Base-by-base conservation (phyloP, 73 alveolate genomes). In the Paraurostyla sp. region DNA sequence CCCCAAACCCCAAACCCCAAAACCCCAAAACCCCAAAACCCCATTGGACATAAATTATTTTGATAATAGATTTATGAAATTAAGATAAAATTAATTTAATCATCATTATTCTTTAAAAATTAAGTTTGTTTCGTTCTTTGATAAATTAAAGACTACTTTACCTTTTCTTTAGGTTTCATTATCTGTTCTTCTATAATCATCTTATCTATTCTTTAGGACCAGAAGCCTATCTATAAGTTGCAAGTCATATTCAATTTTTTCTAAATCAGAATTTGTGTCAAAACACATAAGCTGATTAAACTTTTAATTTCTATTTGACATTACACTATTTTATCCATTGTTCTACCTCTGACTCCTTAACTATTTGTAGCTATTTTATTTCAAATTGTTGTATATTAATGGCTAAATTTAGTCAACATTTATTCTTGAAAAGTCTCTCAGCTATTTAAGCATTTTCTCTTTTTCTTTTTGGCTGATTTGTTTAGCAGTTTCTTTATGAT, bases 71-170 rank as follows among this genome's bases (percentile, higher is more conserved):
- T n/a, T n/a, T n/a, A n/a, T n/a, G n/a, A n/a, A n/a, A n/a, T n/a
- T n/a, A n/a, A n/a, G n/a, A n/a, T n/a, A 18, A 52, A 52, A 13
- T 13, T 52, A 52, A 6, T n/a, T 6, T 18, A 52, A 52, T 52
- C 69, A 52, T n/a, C n/a, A 59, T 25, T 6, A 16, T 40, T 65
- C 82, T 9, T 40, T 38, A 65, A 38, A 65, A 38, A 65, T 65
- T 11, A 65, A 16, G 23, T 65, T 65, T 13, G 82, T 65, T 40
- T 65, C 82, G 25, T 65, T 65, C 58, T 22, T 65, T 36, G 82
- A 65, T 38, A 65, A 38, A 40, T 65, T 65, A 65, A 65, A 65
- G 23, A 65, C 82, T 18, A 65, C 82, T 38, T 35, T 35, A 15
- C 82, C 82, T 40, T 30, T 65, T 40, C 41, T 65, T 52, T 52